These are phyloP conservation scores for Lobulomyces angularis DNA, from an alignment of 192 early-diverging fungal genomes.

Conservation along the genomic window DNA sequence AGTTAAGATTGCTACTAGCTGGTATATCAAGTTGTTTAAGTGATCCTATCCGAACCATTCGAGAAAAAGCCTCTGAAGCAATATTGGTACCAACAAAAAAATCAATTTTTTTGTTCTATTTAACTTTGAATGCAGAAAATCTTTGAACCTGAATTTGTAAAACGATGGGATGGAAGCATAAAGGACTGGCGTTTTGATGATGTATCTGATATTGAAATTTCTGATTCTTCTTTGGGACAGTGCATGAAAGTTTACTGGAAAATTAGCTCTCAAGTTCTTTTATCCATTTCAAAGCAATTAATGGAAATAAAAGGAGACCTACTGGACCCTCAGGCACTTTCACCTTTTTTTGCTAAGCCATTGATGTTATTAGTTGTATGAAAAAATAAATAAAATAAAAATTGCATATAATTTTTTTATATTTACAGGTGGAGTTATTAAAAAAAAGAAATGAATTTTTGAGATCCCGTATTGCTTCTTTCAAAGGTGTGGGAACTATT, in stretches of 20 bases:
- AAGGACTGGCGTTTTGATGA: constrained; percentile 21
- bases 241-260: constrained; percentile 64
- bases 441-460: constrained; percentile 22
- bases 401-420: no score
- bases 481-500: no score
- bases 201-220: constrained; percentile 1
- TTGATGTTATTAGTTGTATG: no score
- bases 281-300: constrained; percentile 54
- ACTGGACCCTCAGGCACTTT: no score
- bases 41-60: constrained; percentile 56
- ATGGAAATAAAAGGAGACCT: constrained; percentile 37
- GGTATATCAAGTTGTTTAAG: constrained; percentile 64
- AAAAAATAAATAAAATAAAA: no score
- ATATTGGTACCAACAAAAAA: no score
- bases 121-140: no score
- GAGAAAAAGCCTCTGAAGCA: constrained; percentile 56
- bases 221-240: constrained; percentile 31
- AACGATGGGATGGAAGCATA: constrained; percentile 62
- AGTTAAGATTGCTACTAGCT: constrained; percentile 58
- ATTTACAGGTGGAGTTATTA: no score
- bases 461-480: no score
- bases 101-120: no score
- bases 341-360: no score
- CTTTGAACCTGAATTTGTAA: constrained; percentile 55
- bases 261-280: constrained; percentile 46